Base-by-base conservation (phyloP, 2,329 filamentous ascomycete species). In the Cytospora mali region DNA sequence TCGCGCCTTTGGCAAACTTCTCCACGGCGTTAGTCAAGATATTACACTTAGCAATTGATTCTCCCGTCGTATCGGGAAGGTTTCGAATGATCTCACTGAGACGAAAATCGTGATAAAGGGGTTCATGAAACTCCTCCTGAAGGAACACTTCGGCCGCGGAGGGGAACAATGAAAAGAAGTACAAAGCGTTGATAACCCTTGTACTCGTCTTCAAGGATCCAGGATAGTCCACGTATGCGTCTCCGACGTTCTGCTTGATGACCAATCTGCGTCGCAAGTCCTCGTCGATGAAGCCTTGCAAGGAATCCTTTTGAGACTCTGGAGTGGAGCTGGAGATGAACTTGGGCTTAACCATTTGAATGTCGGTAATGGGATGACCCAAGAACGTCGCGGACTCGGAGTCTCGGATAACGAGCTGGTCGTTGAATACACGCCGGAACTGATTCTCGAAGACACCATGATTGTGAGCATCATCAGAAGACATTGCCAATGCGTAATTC, bases 101-200 rank as follows among this genome's bases (percentile, higher is more conserved):
- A 10, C 35, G 31, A 6, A 13, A 13, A 6, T 58, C 48, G 2
- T 14, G 4, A 11, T 51, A 42, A 0, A 29, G 14, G 2, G 16
- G 2, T 4, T 51, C 13, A 4, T 28, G 29, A 0, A 7, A 13
- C 31, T 10, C 31, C 9, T 33, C 1, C 11, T 58, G 28, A 1
- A 27, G 18, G 3, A 64, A 31, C 7, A 58, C 2, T 4, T 4
- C 46, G 1, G 62, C 58, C 4, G 58, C 58, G 4, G 55, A 46
- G 1, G 62, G 58, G 27, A 64, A 64, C 25, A 61, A 33, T 0
- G 62, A 62, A 6, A 55, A n/a, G 3, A 64, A 50, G 16, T 62
- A 64, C 6, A 64, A n/a, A 16, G 54, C 39, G 39, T 64, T 39
- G 1, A 29, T 52, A 3, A 51, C 29, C 6, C 39, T 13, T 10